Percentiles rank a stretch among this genome's conserved stretches.
Evolutionary conservation across 78 protist genomes (phyloP).

Genomic region (Dictyostelium capitatum): DNA sequence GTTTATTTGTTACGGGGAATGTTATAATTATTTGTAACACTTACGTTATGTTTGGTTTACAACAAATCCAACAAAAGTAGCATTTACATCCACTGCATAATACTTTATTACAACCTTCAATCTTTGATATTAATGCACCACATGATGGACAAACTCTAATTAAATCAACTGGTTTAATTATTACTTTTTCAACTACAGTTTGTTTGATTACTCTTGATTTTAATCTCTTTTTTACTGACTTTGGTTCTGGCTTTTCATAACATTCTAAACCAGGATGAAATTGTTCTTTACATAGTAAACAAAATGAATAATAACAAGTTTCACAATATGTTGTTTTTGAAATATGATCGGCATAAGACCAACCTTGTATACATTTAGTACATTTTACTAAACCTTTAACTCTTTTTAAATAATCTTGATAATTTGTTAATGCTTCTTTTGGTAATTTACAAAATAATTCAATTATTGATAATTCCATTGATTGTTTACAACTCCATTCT

Average conservation of each 20-base stretch:
- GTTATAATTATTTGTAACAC: no score
- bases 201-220: no score
- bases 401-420: not conserved
- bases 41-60: not conserved
- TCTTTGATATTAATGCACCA: not conserved
- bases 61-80: not conserved
- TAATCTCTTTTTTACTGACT: no score
- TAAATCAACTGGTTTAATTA: not conserved
- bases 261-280: constrained; percentile 11
- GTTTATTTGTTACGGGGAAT: no score
- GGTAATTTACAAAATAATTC: no score
- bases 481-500: not conserved
- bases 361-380: not conserved
- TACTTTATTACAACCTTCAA: constrained; percentile 11
- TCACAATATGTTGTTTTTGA: not conserved
- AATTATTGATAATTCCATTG: not conserved
- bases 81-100: not conserved
- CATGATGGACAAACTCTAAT: constrained; percentile 5
- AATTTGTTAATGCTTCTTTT: not conserved
- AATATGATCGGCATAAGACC: not conserved
- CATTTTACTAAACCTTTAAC: not conserved
- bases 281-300: not conserved
- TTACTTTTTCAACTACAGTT: no score
- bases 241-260: not conserved
- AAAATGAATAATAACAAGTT: not conserved